Base-by-base conservation (phyloP, 306 rosid species). In the Citrullus mucosospermus region DNA sequence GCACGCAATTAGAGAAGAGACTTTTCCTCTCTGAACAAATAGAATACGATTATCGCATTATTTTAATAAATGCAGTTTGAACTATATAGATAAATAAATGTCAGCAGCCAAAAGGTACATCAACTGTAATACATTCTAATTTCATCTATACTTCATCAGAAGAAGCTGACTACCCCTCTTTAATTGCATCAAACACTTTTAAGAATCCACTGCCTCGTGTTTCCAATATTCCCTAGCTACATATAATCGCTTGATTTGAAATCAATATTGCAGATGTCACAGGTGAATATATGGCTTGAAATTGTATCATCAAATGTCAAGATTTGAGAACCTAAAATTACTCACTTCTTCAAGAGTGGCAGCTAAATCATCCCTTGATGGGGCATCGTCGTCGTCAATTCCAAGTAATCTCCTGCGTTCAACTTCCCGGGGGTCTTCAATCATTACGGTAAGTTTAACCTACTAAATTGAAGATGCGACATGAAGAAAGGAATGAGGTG, bases 391-490 rank as follows among this genome's bases (percentile, higher is more conserved):
- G 55, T 92, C 92, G 82, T 95, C 98, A n/a, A 88, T 89, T 54
- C 98, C 98, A 72, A 95, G 98, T 41, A 95, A 80, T 80, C 92
- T 85, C 86, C 86, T 86, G 79, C 98, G 90, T 88, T 95, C 98
- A 66, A 87, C 86, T 69, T 95, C 98, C 78, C 98, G 82, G 8
- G 96, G 97, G 82, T 95, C 98, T 87, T 95, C 98, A 86, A 95
- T 95, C 90, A 87, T 84, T 60, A 95, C 66, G 63, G 98, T 95
- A 56, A 95, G 83, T 79, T 95, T 95, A 62, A 95, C 96, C 98
- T 95, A 69, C 56, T 69, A 63, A 80, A 62, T 11, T 25, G 34
- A 43, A 48, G 15, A 17, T 20, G 25, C 54, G 20, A 46, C 46
- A 56, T 36, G 7, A 76, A 17, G 20, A 30, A 11, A 6, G 54